These are phyloP conservation scores for Zygnema cylindricum DNA, from an alignment of 139 green algal species.

Conservation along the genomic window DNA sequence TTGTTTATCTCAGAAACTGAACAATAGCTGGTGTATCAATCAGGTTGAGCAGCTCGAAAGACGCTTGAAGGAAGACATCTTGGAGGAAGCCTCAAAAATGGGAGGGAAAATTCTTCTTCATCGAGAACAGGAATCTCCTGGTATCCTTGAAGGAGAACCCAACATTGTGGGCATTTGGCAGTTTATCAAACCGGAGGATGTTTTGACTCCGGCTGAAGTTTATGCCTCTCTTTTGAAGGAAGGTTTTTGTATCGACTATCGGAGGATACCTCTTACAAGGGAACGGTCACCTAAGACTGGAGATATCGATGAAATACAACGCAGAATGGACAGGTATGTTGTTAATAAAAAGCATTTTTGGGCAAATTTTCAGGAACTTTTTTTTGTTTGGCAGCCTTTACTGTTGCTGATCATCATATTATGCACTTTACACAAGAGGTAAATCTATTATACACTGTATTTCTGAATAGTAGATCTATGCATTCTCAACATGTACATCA, in stretches of 20 bases:
- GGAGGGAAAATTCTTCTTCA: conserved; percentile 80
- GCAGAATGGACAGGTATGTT: background rate
- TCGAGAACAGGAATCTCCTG: conserved; percentile 68
- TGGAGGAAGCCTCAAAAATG: conserved; percentile 74
- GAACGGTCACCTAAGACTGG: conserved; percentile 14
- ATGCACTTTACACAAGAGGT: too few relatives aligned
- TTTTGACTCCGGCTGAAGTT: conserved; percentile 37
- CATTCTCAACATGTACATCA: too few relatives aligned
- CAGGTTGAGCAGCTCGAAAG: conserved; percentile 89
- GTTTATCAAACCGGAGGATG: background rate
- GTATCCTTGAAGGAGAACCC: conserved; percentile 80
- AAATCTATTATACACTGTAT: too few relatives aligned
- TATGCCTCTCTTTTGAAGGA: background rate
- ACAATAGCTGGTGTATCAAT: too few relatives aligned
- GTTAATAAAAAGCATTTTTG: too few relatives aligned
- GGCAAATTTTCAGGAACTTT: too few relatives aligned
- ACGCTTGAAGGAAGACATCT: conserved; percentile 85
- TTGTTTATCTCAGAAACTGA: too few relatives aligned
- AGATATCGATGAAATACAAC: conserved; percentile 38
- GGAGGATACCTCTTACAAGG: conserved; percentile 28
- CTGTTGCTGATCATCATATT: too few relatives aligned
- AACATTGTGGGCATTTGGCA: conserved; percentile 43
- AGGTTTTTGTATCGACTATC: conserved; percentile 24
- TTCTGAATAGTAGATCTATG: too few relatives aligned
- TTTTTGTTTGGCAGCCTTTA: too few relatives aligned